Evolutionary conservation across 116 monocot genomes (phyloP).

Genomic region (Iris pallida): DNA sequence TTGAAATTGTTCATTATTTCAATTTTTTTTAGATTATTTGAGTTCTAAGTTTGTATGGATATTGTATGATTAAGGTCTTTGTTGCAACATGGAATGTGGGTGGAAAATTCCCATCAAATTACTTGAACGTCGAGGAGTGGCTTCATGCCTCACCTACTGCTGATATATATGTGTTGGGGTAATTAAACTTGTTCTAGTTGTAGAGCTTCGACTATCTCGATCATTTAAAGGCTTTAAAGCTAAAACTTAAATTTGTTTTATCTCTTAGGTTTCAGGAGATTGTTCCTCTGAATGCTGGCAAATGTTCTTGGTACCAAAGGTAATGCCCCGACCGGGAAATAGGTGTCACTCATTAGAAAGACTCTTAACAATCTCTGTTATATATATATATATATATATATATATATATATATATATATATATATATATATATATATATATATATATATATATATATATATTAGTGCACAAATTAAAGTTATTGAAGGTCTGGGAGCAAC

Average conservation of each 20-base stretch:
- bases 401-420: no score
- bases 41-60: no score
- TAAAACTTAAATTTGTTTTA: neutral
- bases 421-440: no score
- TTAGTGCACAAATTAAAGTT: no score
- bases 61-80: constrained; percentile 48
- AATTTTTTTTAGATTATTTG: no score
- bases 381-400: no score
- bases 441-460: no score
- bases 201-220: neutral
- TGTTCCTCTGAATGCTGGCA: constrained; percentile 47
- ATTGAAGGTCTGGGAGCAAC: no score
- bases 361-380: constrained; percentile 47
- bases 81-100: constrained; percentile 68
- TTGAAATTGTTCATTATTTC: no score
- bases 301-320: constrained; percentile 48
- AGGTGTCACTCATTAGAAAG: constrained; percentile 35
- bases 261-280: constrained; percentile 42
- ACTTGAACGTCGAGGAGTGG: constrained; percentile 61
- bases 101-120: constrained; percentile 38
- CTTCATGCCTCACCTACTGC: constrained; percentile 54
- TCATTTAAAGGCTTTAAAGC: neutral
- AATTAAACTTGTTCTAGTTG: neutral
- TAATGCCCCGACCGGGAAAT: constrained; percentile 42
- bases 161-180: constrained; percentile 63